phyloP scores from a whole-genome alignment of 441 rosid genomes.

The Arabidopsis hybrid region DNA sequence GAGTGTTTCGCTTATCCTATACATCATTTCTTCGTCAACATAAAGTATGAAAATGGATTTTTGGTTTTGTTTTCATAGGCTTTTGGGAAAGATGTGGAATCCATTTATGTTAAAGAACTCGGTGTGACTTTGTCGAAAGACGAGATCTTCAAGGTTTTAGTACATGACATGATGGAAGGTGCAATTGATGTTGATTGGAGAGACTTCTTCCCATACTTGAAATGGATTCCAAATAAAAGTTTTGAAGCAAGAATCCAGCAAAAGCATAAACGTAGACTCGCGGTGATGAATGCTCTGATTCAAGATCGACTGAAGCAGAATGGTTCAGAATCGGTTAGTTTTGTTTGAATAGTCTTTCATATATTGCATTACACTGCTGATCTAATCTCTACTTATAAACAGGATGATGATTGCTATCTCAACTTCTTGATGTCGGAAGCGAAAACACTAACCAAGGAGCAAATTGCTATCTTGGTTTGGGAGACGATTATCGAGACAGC shows the following conservation, averaged over 20 bases:
- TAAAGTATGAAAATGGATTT: background rate
- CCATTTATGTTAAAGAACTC: slow-evolving; percentile 66
- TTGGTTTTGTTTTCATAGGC: slow-evolving; percentile 47
- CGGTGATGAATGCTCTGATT: slow-evolving; percentile 71
- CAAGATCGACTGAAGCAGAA: slow-evolving; percentile 55
- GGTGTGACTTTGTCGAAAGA: slow-evolving; percentile 61
- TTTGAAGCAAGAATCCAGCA: slow-evolving; percentile 57
- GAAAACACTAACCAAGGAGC: slow-evolving; percentile 61
- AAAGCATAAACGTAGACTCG: slow-evolving; percentile 58
- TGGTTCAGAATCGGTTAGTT: slow-evolving; percentile 59
- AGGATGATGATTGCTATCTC: slow-evolving; percentile 63
- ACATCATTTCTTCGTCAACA: background rate
- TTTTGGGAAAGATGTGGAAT: slow-evolving; percentile 69
- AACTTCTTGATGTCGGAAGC: slow-evolving; percentile 67
- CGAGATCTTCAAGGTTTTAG: slow-evolving; percentile 61
- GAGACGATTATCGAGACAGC: slow-evolving; percentile 74
- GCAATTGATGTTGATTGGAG: slow-evolving; percentile 94
- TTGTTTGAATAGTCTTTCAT: background rate
- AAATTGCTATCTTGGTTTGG: slow-evolving; percentile 75
- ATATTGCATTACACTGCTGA: background rate
- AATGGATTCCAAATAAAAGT: slow-evolving; percentile 76
- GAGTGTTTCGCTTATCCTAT: slow-evolving; percentile 37
- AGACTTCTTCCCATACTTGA: slow-evolving; percentile 90
- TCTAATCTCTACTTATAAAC: slow-evolving; percentile 26
- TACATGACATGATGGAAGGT: slow-evolving; percentile 77